phyloP scores from a whole-genome alignment of 2,329 filamentous ascomycete species.

The Beauveria rudraprayagi region DNA sequence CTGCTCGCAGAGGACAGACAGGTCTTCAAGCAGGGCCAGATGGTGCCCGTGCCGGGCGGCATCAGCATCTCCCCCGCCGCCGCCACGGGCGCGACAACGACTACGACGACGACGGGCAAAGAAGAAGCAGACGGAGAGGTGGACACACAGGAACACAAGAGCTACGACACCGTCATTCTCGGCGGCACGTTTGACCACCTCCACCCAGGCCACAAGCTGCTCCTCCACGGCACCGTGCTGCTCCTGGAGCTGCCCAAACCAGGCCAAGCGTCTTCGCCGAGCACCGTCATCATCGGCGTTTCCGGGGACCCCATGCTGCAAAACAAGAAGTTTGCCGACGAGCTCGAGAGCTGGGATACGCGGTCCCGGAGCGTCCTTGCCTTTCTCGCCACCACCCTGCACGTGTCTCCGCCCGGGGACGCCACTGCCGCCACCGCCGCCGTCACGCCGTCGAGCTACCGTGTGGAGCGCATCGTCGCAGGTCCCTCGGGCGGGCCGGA shows the following conservation, averaged over 20 bases:
- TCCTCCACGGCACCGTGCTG: slow-evolving; percentile 79
- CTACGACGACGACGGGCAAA: neutral
- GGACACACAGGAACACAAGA: neutral
- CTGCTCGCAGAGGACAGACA: slow-evolving; percentile 38
- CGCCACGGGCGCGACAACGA: neutral
- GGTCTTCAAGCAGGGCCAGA: slow-evolving; percentile 39
- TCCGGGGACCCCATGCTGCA: slow-evolving; percentile 79
- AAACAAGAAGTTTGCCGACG: slow-evolving; percentile 81
- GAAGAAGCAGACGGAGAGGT: neutral
- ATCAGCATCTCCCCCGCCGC: slow-evolving; percentile 30
- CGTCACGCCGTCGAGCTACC: neutral
- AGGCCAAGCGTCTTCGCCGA: slow-evolving; percentile 28
- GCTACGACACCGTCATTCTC: slow-evolving; percentile 52
- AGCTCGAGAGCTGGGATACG: slow-evolving; percentile 71
- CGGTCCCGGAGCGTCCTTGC: slow-evolving; percentile 61
- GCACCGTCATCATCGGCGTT: slow-evolving; percentile 71
- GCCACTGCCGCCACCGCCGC: slow-evolving; percentile 10
- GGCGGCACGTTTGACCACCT: slow-evolving; percentile 96
- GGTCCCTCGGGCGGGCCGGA: slow-evolving; percentile 18
- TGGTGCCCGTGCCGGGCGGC: slow-evolving; percentile 45
- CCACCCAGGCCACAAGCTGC: slow-evolving; percentile 90
- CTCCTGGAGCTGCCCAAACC: slow-evolving; percentile 48
- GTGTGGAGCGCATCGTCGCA: neutral
- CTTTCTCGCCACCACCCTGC: slow-evolving; percentile 62
- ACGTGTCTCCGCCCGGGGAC: slow-evolving; percentile 27